Percentiles rank a stretch among this genome's conserved stretches.
These are phyloP conservation scores for Phyllostachys edulis DNA, from an alignment of 176 grass and related monocot genomes.

Conservation along the genomic window DNA sequence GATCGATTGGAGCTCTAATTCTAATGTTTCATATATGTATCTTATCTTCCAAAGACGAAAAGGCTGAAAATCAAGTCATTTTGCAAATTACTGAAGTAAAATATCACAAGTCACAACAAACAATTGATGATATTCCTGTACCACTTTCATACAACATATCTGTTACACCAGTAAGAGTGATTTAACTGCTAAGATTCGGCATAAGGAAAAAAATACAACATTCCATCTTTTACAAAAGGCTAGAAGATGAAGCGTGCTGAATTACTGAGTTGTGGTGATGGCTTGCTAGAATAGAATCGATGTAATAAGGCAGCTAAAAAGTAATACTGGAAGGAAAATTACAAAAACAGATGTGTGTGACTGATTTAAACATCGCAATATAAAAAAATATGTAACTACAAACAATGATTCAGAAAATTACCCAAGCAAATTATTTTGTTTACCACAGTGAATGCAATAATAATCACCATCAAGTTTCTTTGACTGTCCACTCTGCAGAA, in stretches of 20 bases:
- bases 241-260: no score
- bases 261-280: no score
- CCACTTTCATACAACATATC: no score
- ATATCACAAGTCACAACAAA: no score
- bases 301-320: constrained; percentile 1
- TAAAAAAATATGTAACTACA: neutral
- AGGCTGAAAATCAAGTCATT: no score
- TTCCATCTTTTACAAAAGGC: no score
- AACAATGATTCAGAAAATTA: constrained; percentile 31
- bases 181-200: no score
- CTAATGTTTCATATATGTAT: neutral
- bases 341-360: constrained; percentile 16
- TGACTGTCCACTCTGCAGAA: constrained; percentile 40
- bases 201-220: no score
- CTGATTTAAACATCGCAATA: neutral
- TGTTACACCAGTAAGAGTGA: no score
- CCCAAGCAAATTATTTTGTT: constrained; percentile 62
- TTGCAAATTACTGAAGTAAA: no score
- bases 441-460: constrained; percentile 48
- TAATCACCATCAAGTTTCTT: constrained; percentile 58
- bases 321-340: neutral
- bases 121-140: no score
- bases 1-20: neutral
- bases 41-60: no score
- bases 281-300: neutral